These are phyloP conservation scores for Chlorella sp. DNA, from an alignment of 139 green algal species.

Conservation along the genomic window DNA sequence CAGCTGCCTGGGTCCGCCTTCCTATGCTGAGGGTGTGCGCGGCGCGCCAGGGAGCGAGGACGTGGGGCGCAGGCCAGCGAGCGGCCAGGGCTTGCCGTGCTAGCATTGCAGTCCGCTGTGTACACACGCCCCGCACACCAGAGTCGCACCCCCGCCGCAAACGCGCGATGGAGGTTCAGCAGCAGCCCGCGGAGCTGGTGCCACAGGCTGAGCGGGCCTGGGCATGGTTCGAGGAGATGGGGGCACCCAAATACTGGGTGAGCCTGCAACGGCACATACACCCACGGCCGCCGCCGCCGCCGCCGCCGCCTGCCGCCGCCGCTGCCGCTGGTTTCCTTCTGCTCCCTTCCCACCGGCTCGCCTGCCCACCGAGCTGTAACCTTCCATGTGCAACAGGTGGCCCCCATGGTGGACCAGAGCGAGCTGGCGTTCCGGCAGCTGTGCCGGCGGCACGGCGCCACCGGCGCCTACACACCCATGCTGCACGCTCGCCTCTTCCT, in stretches of 20 bases:
- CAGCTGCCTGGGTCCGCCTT: too few relatives aligned
- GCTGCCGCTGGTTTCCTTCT: neutral
- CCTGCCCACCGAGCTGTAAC: too few relatives aligned
- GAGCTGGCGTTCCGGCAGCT: slow-evolving; percentile 97
- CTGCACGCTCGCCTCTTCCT: slow-evolving; percentile 92
- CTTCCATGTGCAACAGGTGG: too few relatives aligned
- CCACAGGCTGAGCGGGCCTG: slow-evolving; percentile 65
- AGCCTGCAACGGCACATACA: neutral
- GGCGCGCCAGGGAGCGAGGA: too few relatives aligned
- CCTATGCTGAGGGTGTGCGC: too few relatives aligned
- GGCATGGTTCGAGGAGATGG: slow-evolving; percentile 82
- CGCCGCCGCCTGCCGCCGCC: neutral
- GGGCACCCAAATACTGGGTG: slow-evolving; percentile 81
- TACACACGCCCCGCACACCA: too few relatives aligned
- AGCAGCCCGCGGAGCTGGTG: slow-evolving; percentile 28
- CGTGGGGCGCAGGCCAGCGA: too few relatives aligned
- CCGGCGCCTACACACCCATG: slow-evolving; percentile 97
- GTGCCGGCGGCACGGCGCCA: slow-evolving; percentile 88
- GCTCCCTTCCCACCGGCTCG: too few relatives aligned
- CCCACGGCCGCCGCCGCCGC: neutral
- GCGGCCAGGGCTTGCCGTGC: too few relatives aligned
- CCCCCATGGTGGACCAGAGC: slow-evolving; percentile 98
- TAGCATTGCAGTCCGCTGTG: too few relatives aligned
- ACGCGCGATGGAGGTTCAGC: neutral
- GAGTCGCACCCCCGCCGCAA: neutral